These are phyloP conservation scores for Samsoniella hepiali DNA, from an alignment of 2,329 filamentous ascomycete species.

Conservation along the genomic window DNA sequence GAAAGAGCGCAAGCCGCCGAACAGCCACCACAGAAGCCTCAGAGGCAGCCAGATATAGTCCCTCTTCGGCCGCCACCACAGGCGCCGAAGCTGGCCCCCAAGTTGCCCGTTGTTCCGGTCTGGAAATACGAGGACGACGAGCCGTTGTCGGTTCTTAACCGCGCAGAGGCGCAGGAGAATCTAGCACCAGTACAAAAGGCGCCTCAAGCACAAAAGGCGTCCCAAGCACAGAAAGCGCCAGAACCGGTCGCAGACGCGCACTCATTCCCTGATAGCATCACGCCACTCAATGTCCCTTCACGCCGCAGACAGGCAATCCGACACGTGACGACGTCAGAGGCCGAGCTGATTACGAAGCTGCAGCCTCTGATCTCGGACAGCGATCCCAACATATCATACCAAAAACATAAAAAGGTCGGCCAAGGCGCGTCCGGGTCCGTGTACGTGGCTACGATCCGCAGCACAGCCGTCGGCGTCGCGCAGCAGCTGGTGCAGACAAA, in stretches of 20 bases:
- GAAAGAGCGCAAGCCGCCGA: neutral
- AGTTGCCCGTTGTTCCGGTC: neutral
- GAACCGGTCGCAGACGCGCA: neutral
- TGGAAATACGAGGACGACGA: constrained; percentile 1
- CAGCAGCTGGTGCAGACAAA: constrained; percentile 74
- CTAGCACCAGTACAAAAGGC: neutral
- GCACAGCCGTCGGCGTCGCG: constrained; percentile 78
- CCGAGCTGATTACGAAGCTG: constrained; percentile 92
- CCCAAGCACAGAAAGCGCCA: neutral
- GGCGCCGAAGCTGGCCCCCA: constrained; percentile 1
- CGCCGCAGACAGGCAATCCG: constrained; percentile 8
- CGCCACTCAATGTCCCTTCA: constrained; percentile 11
- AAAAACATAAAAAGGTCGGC: constrained; percentile 99
- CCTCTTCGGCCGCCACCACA: constrained; percentile 6
- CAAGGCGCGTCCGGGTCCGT: constrained; percentile 98
- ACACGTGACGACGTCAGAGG: constrained; percentile 82
- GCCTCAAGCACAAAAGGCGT: too few relatives aligned
- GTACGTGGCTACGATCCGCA: constrained; percentile 94
- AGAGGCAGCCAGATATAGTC: neutral
- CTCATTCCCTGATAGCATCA: neutral
- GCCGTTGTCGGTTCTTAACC: neutral
- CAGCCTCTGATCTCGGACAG: constrained; percentile 94
- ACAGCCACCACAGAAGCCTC: neutral
- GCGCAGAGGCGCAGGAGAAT: neutral
- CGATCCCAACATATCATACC: constrained; percentile 90